Percentiles rank a stretch among this genome's conserved stretches.
These are phyloP conservation scores for Salicornia ramosissima DNA, from an alignment of 148 eudicot genomes.

Conservation along the genomic window DNA sequence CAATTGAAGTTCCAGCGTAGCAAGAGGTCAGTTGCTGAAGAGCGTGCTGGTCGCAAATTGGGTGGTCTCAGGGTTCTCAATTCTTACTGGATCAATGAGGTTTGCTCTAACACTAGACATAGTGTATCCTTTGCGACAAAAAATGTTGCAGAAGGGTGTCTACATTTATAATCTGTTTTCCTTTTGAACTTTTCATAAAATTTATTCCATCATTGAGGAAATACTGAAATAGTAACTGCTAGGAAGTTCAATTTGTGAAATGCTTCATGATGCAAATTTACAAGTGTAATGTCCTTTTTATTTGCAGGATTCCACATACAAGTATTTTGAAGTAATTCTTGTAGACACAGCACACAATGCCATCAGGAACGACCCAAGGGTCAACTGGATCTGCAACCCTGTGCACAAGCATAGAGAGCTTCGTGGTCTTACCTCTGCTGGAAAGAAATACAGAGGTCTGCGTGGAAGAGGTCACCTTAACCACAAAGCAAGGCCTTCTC, in stretches of 20 bases:
- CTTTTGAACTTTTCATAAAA: too few relatives aligned
- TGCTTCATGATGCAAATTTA: too few relatives aligned
- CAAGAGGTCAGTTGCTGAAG: slow-evolving; percentile 53
- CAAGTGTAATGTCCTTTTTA: too few relatives aligned
- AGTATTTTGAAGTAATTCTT: slow-evolving; percentile 44
- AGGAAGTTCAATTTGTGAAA: too few relatives aligned
- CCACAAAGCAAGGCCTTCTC: slow-evolving; percentile 49
- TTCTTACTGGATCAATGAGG: slow-evolving; percentile 59
- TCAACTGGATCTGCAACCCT: slow-evolving; percentile 48
- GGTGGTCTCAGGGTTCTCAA: slow-evolving; percentile 52
- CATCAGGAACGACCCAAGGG: slow-evolving; percentile 39
- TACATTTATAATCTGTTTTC: too few relatives aligned
- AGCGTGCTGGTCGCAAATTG: slow-evolving; percentile 51
- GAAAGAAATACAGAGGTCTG: slow-evolving; percentile 56
- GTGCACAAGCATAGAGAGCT: slow-evolving; percentile 56
- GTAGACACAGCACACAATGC: slow-evolving; percentile 44
- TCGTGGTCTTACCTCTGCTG: slow-evolving; percentile 51
- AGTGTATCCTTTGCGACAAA: too few relatives aligned
- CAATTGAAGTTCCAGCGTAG: slow-evolving; percentile 53
- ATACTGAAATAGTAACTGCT: too few relatives aligned
- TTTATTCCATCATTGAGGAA: too few relatives aligned
- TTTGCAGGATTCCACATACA: slow-evolving; percentile 45
- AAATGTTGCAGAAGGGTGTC: too few relatives aligned
- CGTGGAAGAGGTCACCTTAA: slow-evolving; percentile 45
- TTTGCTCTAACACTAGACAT: slow-evolving; percentile 1